A percentile compares a stretch with the other conserved stretches of the same genome.
Evolutionary conservation across 2,329 filamentous ascomycete species (phyloP).

Genomic region (Taxawa tesnikishii): DNA sequence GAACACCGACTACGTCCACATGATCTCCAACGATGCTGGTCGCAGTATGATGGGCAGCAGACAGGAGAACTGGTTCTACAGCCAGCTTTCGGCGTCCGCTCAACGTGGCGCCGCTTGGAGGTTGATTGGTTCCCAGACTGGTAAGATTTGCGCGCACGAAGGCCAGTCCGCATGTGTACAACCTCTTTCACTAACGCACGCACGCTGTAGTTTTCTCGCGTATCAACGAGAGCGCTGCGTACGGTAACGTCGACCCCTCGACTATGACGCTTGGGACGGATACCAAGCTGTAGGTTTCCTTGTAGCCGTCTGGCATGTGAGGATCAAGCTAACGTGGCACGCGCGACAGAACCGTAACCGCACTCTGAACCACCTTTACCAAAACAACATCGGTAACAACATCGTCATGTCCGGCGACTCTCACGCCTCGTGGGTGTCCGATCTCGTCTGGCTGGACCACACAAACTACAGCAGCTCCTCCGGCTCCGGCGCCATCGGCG

Average conservation of each 20-base stretch:
- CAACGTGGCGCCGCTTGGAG: constrained; percentile 58
- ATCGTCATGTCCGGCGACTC: constrained; percentile 61
- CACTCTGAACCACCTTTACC: constrained; percentile 53
- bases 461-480: constrained; percentile 17
- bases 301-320: too few relatives aligned
- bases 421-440: constrained; percentile 47
- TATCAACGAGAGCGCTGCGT: constrained; percentile 35
- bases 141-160: too few relatives aligned
- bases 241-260: constrained; percentile 29
- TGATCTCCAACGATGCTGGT: constrained; percentile 54
- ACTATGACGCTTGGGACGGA: constrained; percentile 52
- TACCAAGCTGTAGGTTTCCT: too few relatives aligned
- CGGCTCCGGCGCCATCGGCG: constrained; percentile 30
- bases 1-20: constrained; percentile 48
- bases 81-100: constrained; percentile 28
- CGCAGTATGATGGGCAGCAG: constrained; percentile 58
- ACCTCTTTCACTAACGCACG: too few relatives aligned
- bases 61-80: constrained; percentile 67
- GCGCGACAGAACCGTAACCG: constrained; percentile 66
- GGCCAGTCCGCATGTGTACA: too few relatives aligned
- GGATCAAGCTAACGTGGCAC: too few relatives aligned
- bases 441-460: constrained; percentile 32
- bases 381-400: constrained; percentile 59
- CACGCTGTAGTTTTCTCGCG: constrained; percentile 42
- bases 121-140: constrained; percentile 56